Evolutionary conservation across 257 asterid genomes (phyloP), one percentile per base, ranked within the genome.

Genomic region (Osmanthus fragrans): DNA sequence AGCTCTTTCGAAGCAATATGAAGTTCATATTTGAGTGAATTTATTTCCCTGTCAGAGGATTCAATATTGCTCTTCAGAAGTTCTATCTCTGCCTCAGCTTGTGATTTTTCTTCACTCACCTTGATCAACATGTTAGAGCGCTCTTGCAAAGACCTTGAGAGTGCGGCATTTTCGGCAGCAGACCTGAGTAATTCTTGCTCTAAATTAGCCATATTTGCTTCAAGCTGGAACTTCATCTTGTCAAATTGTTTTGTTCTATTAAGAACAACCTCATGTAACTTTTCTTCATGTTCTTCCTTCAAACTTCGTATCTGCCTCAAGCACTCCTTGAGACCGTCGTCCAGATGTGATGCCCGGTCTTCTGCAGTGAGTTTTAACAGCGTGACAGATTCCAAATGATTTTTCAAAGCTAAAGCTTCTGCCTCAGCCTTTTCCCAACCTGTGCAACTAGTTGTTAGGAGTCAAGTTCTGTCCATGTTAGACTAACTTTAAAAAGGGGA

Each of bases 371-470:
- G 95, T 88, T 96, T 93, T 73, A 92, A 86, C 77, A 96, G 89
- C 2, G 99, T 93, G 79, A 96, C 97, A 7, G 99, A 93, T 83
- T 96, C 98, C 68, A 96, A 88, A 81, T 92, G 96, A 86, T 79
- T 92, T 85, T 93, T 93, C 82, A 96, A 81, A 40, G 95, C 83
- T 18, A 94, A 89, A 6, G 99, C 92, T 88, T 96, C 99, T n/a
- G 97, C 93, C 86, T 96, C 98, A 7, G 99, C 99, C 78, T 96
- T 96, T 78, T 96, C 99, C 99, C 99, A 96, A 82, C 99, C 99
- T 96, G 94, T 23, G 36, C 32, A 85, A 36, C 73, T 64, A 79
- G 71, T 4, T 47, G 69, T 25, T 29, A 65, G 67, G 74, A 73
- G 40, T 75, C 29, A 66, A 83, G 79, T 66, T 80, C 73, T 58